A percentile compares a stretch with the other conserved stretches of the same genome.
Conservation (phyloP, 1,139 yeast species). For the Saccharomycopsis hybrid region DNA sequence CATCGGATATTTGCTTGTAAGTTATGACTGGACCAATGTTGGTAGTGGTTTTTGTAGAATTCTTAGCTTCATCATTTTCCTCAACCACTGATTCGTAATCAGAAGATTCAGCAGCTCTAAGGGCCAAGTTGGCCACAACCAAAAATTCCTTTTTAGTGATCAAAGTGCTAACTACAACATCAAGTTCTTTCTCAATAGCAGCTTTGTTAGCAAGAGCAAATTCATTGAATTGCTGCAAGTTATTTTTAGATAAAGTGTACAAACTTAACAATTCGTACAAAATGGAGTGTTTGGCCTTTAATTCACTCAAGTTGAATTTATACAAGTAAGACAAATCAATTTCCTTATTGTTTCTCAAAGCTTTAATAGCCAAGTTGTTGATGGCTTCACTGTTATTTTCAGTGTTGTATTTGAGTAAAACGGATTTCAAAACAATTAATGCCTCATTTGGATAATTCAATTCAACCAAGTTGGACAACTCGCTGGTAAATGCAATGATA, state of each 20-base stretch:
- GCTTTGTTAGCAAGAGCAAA: constrained; percentile 5
- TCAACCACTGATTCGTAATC: constrained; percentile 4
- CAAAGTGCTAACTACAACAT: neutral
- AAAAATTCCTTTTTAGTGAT: constrained; percentile 18
- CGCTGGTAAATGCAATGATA: constrained; percentile 12
- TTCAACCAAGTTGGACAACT: constrained; percentile 12
- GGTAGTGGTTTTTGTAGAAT: neutral
- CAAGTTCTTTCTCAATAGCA: neutral
- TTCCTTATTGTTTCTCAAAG: constrained; percentile 15
- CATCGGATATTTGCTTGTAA: constrained; percentile 21
- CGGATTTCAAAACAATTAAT: constrained; percentile 13
- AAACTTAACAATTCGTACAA: constrained; percentile 7
- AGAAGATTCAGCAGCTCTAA: constrained; percentile 16
- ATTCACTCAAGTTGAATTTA: constrained; percentile 8
- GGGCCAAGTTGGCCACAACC: constrained; percentile 17
- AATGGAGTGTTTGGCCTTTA: neutral
- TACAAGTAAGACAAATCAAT: constrained; percentile 20
- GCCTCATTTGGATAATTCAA: constrained; percentile 8
- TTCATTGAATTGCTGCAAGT: constrained; percentile 13
- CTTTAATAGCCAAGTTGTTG: constrained; percentile 11
- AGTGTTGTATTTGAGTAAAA: constrained; percentile 11
- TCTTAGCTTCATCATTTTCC: constrained; percentile 1
- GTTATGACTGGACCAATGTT: constrained; percentile 17
- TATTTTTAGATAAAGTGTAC: constrained; percentile 13
- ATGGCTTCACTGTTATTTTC: neutral